Base-by-base conservation (phyloP, 2,329 filamentous ascomycete species). In the Diplodia mutila region DNA sequence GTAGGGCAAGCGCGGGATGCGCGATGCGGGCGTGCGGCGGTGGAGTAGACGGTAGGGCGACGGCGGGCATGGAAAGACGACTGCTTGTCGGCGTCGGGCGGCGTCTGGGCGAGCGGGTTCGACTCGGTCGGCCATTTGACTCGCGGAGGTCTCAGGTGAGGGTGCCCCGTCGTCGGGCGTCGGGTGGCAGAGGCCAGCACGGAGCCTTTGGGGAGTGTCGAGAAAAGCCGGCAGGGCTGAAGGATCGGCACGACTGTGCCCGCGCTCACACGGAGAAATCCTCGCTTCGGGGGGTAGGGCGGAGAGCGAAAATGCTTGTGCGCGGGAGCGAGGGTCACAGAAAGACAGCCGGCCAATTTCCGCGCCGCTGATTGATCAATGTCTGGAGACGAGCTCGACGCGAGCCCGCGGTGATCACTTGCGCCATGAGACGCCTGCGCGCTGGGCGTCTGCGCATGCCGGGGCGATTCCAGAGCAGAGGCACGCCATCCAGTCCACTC, bases 1-100 rank as follows among this genome's bases (percentile, higher is more conserved):
- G 39, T 61, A 61, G 57, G 57, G 57, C 57, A 61, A 32, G 57
- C 57, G 57, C 57, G 57, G 57, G 57, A 61, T 61, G 57, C 57
- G 57, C 57, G 57, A 59, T 23, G 32, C 39, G 53, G 32, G 53
- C 53, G 25, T 32, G 57, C 16, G 9, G 39, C 57, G 57, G 57
- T 25, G 55, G 39, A n/a, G 39, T 25, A 18, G 55, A 42, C 25
- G 37, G 37, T 48, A n/a, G 51, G 51, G 18, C 39, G 37, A 23
- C 39, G 23, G 27, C 25, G 55, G 55, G 55, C 55, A 61, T 18
- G 55, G 23, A 27, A 61, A 59, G 46, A 61, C 23, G 16, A 61
- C 46, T 39, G n/a, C 53, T 46, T 21, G 37, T n/a, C 55, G 37
- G 55, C 23, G 3, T 25, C 55, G 55, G 37, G 37, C 55, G 55